A percentile compares a stretch with the other conserved stretches of the same genome.
phyloP scores from a whole-genome alignment of 163 green algal species.

The Chlamydomonas reinhardtii region DNA sequence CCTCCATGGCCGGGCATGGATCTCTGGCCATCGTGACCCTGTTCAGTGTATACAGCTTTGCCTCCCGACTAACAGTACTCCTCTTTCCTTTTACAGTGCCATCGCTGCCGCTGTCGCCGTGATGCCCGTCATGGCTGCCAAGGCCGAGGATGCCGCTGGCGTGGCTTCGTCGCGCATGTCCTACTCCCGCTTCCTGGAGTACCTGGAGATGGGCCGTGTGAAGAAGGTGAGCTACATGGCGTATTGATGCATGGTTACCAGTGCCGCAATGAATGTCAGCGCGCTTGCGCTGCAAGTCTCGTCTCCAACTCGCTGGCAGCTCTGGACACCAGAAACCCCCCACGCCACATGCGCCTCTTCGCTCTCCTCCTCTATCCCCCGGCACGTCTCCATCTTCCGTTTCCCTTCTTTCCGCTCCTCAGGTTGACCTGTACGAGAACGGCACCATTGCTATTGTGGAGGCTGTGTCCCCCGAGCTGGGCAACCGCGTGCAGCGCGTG shows the following conservation, averaged over 20 bases:
- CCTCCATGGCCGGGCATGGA: neutral
- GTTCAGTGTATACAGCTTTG: neutral
- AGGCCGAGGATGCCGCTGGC: constrained; percentile 69
- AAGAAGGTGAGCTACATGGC: constrained; percentile 91
- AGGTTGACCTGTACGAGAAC: constrained; percentile 99
- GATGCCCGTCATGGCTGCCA: constrained; percentile 54
- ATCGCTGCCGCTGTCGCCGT: constrained; percentile 54
- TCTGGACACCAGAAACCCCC: no score
- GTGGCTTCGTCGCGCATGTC: constrained; percentile 98
- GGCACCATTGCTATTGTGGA: constrained; percentile 99
- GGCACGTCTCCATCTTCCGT: no score
- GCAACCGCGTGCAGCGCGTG: constrained; percentile 98
- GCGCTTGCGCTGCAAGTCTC: no score
- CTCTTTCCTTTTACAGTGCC: neutral
- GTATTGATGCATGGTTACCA: no score
- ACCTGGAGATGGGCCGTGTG: constrained; percentile 98
- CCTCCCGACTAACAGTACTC: neutral
- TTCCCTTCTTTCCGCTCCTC: neutral
- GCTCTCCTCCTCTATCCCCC: no score
- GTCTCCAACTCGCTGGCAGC: no score
- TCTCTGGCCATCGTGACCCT: neutral
- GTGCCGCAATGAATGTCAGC: no score
- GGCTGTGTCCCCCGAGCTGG: constrained; percentile 96
- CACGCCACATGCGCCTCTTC: no score
- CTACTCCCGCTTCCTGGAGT: constrained; percentile 99